Evolutionary conservation across 306 rosid species (phyloP).

Genomic region (Hippophae tibetana): DNA sequence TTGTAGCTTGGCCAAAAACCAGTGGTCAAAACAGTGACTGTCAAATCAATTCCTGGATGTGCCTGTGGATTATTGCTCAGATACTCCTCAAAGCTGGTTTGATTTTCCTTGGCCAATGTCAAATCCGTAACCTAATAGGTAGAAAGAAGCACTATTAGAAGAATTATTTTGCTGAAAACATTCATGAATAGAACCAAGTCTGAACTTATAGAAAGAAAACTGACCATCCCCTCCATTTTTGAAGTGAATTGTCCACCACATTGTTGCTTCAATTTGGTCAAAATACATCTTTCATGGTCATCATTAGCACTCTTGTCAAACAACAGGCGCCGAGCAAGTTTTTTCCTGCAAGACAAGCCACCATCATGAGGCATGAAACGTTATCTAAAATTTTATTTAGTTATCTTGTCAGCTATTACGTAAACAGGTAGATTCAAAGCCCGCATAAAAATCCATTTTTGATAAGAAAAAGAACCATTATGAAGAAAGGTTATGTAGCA

Average conservation of each 20-base stretch:
- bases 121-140: slow-evolving; percentile 34
- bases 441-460: too few relatives aligned
- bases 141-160: neutral
- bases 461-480: neutral
- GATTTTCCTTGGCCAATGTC: slow-evolving; percentile 45
- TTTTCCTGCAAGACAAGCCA: slow-evolving; percentile 30
- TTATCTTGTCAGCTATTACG: too few relatives aligned
- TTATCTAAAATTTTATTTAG: neutral
- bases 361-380: neutral
- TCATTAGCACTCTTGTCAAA: slow-evolving; percentile 50
- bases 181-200: slow-evolving; percentile 1
- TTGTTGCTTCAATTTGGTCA: slow-evolving; percentile 47
- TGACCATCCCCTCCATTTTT: slow-evolving; percentile 52
- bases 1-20: slow-evolving; percentile 53
- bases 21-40: slow-evolving; percentile 44
- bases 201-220: slow-evolving; percentile 4
- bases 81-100: slow-evolving; percentile 41
- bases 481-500: neutral
- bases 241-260: slow-evolving; percentile 50
- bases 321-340: slow-evolving; percentile 50
- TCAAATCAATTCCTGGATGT: slow-evolving; percentile 41
- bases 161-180: neutral
- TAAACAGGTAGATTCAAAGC: too few relatives aligned
- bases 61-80: slow-evolving; percentile 24
- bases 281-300: slow-evolving; percentile 47